These are phyloP conservation scores for Lachancea kluyveri DNA, from an alignment of 805 yeast genomes.

Conservation along the genomic window DNA sequence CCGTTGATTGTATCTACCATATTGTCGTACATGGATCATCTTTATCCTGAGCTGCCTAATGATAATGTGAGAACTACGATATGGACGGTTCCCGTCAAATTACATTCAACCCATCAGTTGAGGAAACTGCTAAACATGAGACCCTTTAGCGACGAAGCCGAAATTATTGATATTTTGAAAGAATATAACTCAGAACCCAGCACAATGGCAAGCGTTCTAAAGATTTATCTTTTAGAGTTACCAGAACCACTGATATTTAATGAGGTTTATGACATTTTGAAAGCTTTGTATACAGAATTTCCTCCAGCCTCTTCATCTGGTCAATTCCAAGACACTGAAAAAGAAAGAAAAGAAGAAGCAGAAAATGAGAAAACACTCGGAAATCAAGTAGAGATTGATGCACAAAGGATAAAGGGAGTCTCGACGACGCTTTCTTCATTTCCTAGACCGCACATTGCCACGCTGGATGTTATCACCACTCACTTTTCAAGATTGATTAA, in stretches of 20 bases:
- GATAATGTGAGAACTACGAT: constrained; percentile 61
- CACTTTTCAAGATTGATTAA: constrained; percentile 63
- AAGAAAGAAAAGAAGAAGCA: constrained; percentile 11
- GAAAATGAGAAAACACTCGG: too few species aligned
- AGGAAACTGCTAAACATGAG: constrained; percentile 44
- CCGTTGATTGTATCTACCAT: constrained; percentile 62
- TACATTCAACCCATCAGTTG: constrained; percentile 54
- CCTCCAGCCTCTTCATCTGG: too few species aligned
- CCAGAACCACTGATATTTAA: constrained; percentile 72
- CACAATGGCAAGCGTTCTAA: constrained; percentile 60
- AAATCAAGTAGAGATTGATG: constrained; percentile 19
- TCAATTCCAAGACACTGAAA: constrained; percentile 12
- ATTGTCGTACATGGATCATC: constrained; percentile 58
- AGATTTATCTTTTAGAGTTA: constrained; percentile 68
- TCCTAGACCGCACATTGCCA: constrained; percentile 67
- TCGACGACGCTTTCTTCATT: constrained; percentile 61
- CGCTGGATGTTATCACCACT: constrained; percentile 71
- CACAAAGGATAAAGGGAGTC: constrained; percentile 50
- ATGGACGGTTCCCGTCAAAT: constrained; percentile 64
- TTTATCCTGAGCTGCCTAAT: constrained; percentile 62
- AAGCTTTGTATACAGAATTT: constrained; percentile 55
- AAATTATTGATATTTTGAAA: constrained; percentile 28
- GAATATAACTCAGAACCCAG: constrained; percentile 41
- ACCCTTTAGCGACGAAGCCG: constrained; percentile 28
- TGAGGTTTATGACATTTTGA: constrained; percentile 59